Conservation (phyloP, 805 yeast genomes). For the Lachancea thermotolerans region DNA sequence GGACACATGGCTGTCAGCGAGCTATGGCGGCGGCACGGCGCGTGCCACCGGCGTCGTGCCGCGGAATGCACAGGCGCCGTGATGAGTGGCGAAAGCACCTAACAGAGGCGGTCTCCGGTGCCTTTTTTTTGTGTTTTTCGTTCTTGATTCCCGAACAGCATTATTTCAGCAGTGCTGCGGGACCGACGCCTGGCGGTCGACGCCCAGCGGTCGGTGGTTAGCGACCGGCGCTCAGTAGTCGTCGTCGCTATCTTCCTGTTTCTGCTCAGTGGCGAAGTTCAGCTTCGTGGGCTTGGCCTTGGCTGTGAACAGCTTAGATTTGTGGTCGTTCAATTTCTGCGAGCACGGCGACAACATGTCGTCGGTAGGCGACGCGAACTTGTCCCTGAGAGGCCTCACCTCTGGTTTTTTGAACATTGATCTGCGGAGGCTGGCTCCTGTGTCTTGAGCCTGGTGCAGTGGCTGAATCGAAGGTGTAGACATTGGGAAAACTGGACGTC, state of each 20-base stretch:
- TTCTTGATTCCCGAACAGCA: too few species aligned
- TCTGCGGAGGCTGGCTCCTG: conserved; percentile 15
- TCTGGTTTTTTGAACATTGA: conserved; percentile 21
- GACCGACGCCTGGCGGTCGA: too few species aligned
- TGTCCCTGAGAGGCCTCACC: conserved; percentile 13
- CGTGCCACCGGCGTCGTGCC: too few species aligned
- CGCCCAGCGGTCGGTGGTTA: too few species aligned
- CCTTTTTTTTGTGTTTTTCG: too few species aligned
- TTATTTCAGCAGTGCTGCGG: too few species aligned
- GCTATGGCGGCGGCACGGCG: too few species aligned
- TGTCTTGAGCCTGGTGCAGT: conserved; percentile 17
- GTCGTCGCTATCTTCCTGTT: conserved; percentile 6
- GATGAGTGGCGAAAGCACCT: too few species aligned
- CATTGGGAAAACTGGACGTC: background rate
- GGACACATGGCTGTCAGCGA: too few species aligned
- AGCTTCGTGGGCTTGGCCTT: conserved; percentile 22
- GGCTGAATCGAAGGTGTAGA: conserved; percentile 25
- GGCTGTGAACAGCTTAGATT: conserved; percentile 23
- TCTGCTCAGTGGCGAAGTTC: conserved; percentile 8
- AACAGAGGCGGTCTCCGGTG: too few species aligned
- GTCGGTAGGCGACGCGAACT: conserved; percentile 51
- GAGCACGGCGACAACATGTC: conserved; percentile 52
- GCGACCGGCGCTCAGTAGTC: background rate
- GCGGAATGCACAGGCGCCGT: too few species aligned
- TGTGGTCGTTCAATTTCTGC: conserved; percentile 46